Percentiles rank a stretch among this genome's conserved stretches.
phyloP scores from a whole-genome alignment of 257 asterid species.

The Salvia hispanica region DNA sequence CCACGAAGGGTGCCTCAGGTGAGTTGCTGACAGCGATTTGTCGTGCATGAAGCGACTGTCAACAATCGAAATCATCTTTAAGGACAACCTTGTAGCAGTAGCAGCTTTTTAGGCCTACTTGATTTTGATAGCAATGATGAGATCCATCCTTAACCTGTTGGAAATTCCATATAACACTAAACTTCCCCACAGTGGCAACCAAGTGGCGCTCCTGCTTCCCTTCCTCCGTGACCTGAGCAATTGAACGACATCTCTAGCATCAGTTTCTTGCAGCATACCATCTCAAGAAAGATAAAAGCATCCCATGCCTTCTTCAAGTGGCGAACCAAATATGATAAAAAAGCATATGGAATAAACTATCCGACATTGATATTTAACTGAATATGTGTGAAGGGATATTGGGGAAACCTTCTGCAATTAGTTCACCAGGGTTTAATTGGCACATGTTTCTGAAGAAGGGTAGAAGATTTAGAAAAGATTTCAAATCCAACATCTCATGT shows the following conservation, averaged over 20 bases:
- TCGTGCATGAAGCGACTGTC: conserved; percentile 92
- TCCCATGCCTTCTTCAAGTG: conserved; percentile 6
- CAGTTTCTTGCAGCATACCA: background rate
- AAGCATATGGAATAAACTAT: background rate
- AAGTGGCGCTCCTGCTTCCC: conserved; percentile 96
- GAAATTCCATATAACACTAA: conserved; percentile 97
- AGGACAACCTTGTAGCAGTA: conserved; percentile 70
- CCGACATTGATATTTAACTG: background rate
- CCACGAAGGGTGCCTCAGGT: conserved; percentile 70
- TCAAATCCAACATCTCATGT: background rate
- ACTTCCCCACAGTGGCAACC: conserved; percentile 96
- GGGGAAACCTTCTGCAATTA: background rate
- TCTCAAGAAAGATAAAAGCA: conserved; percentile 3
- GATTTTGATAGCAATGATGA: conserved; percentile 81
- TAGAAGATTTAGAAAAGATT: background rate
- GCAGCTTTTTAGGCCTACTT: conserved; percentile 82
- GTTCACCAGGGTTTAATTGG: background rate
- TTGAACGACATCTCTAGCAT: conserved; percentile 12
- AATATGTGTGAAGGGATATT: conserved; percentile 2
- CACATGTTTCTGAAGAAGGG: background rate
- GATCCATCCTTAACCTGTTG: conserved; percentile 90
- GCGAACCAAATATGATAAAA: background rate
- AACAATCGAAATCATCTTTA: conserved; percentile 60
- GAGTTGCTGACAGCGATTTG: conserved; percentile 79
- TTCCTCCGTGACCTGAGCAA: conserved; percentile 77